A percentile compares a stretch with the other conserved stretches of the same genome.
These are phyloP conservation scores for Prototheca wickerhamii DNA, from an alignment of 163 green algal species.

Conservation along the genomic window DNA sequence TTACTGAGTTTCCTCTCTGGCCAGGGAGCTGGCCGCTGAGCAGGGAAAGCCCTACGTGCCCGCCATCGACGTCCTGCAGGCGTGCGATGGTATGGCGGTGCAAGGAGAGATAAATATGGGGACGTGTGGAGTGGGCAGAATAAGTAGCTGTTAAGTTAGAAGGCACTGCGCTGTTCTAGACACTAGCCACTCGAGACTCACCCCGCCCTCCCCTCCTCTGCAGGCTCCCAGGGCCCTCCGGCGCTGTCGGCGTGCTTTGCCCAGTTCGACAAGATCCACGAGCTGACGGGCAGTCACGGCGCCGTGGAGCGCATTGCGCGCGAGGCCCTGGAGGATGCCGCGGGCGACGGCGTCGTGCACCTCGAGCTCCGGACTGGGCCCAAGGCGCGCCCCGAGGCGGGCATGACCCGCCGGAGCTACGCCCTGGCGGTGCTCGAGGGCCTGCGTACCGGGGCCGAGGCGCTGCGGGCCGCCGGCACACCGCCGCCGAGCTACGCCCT, in stretches of 20 bases:
- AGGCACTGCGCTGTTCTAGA: constrained; percentile 1
- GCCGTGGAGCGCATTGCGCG: constrained; percentile 53
- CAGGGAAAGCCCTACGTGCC: not conserved
- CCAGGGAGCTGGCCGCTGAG: constrained; percentile 12
- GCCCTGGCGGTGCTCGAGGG: constrained; percentile 58
- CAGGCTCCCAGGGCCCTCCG: not conserved
- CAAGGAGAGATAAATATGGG: too few relatives aligned
- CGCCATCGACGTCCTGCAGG: constrained; percentile 3
- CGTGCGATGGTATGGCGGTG: too few relatives aligned
- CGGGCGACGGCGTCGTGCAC: constrained; percentile 55
- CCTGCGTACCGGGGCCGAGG: too few relatives aligned
- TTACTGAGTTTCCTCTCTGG: too few relatives aligned
- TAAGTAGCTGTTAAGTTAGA: too few relatives aligned
- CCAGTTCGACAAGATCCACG: constrained; percentile 73
- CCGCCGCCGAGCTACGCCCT: constrained; percentile 11
- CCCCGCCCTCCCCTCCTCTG: not conserved
- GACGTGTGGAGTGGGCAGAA: too few relatives aligned
- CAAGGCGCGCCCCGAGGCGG: constrained; percentile 58
- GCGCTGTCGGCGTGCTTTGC: constrained; percentile 58
- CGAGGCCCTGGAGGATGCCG: constrained; percentile 62
- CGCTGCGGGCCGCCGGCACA: too few relatives aligned
- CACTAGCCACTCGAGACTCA: not conserved
- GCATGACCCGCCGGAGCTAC: constrained; percentile 73
- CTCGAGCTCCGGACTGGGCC: constrained; percentile 76
- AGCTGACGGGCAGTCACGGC: constrained; percentile 51